Conservation (phyloP, 371 early-diverging fungal genomes). For the Rhizopus microsporus region DNA sequence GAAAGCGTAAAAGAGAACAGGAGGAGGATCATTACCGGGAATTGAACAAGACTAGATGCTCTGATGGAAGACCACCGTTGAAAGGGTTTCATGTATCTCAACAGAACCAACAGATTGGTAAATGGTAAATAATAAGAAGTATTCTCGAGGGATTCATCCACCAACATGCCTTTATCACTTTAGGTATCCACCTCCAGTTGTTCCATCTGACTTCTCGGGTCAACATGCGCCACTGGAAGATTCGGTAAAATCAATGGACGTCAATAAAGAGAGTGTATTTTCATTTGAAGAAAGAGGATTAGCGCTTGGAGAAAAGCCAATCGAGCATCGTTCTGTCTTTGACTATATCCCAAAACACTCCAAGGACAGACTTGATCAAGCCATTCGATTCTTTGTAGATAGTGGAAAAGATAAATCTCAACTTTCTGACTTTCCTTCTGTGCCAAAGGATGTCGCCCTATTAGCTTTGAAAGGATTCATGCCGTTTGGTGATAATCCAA, state of each 20-base stretch:
- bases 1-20: slow-evolving; percentile 16
- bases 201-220: slow-evolving; percentile 60
- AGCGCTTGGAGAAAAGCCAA: slow-evolving; percentile 71
- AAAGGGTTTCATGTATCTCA: slow-evolving; percentile 57
- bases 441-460: slow-evolving; percentile 67
- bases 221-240: slow-evolving; percentile 28
- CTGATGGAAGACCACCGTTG: slow-evolving; percentile 65
- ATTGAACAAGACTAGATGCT: slow-evolving; percentile 19
- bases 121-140: slow-evolving; percentile 45
- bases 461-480: slow-evolving; percentile 84
- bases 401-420: slow-evolving; percentile 31
- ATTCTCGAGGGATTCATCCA: neutral
- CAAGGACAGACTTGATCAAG: slow-evolving; percentile 64
- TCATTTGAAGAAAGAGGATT: slow-evolving; percentile 69
- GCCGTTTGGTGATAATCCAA: slow-evolving; percentile 76
- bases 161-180: neutral
- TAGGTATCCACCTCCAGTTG: slow-evolving; percentile 56
- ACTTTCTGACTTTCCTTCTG: slow-evolving; percentile 48
- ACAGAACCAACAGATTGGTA: slow-evolving; percentile 39
- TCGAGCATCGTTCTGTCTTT: slow-evolving; percentile 76
- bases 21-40: slow-evolving; percentile 4
- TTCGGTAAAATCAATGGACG: slow-evolving; percentile 1
- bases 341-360: slow-evolving; percentile 68
- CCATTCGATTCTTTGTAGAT: slow-evolving; percentile 43
- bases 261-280: slow-evolving; percentile 25